A percentile compares a stretch with the other conserved stretches of the same genome.
phyloP scores from a whole-genome alignment of 768 basidiomycete species.

The Fomitopsis pulvina region DNA sequence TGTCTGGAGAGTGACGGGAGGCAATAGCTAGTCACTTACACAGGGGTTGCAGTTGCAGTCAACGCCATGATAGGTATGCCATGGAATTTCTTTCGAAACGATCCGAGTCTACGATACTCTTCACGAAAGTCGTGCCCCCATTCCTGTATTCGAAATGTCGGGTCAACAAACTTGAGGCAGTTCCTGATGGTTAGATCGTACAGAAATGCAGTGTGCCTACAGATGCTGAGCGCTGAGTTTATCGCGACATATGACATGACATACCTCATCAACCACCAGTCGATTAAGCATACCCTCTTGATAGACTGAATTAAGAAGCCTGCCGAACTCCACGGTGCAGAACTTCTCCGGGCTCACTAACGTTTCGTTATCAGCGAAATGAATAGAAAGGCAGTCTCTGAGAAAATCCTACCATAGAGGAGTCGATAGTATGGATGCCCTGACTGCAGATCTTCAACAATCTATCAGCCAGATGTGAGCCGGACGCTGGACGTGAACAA shows the following conservation, averaged over 20 bases:
- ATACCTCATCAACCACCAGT: conserved; percentile 76
- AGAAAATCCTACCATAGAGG: conserved; percentile 53
- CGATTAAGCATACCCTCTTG: conserved; percentile 56
- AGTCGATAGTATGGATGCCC: conserved; percentile 53
- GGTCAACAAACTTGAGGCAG: too few species aligned
- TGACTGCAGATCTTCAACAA: conserved; percentile 52
- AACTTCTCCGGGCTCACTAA: conserved; percentile 77
- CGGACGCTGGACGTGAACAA: not conserved
- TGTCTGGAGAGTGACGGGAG: not conserved
- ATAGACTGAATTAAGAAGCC: conserved; percentile 43
- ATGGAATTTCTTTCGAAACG: conserved; percentile 59
- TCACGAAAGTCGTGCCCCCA: conserved; percentile 81
- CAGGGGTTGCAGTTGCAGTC: conserved; percentile 74
- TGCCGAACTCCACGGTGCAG: conserved; percentile 44
- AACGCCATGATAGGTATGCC: conserved; percentile 82
- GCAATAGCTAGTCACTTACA: conserved; percentile 33
- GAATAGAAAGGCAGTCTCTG: not conserved
- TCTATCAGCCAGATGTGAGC: conserved; percentile 31
- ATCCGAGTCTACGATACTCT: conserved; percentile 67
- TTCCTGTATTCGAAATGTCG: too few species aligned
- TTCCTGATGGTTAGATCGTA: too few species aligned
- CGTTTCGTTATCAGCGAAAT: not conserved
- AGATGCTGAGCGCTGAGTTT: not conserved
- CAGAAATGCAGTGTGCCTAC: conserved; percentile 81
- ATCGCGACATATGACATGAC: not conserved